These are phyloP conservation scores for Rhodotorula taiwanensis DNA, from an alignment of 768 basidiomycete species.

Conservation along the genomic window DNA sequence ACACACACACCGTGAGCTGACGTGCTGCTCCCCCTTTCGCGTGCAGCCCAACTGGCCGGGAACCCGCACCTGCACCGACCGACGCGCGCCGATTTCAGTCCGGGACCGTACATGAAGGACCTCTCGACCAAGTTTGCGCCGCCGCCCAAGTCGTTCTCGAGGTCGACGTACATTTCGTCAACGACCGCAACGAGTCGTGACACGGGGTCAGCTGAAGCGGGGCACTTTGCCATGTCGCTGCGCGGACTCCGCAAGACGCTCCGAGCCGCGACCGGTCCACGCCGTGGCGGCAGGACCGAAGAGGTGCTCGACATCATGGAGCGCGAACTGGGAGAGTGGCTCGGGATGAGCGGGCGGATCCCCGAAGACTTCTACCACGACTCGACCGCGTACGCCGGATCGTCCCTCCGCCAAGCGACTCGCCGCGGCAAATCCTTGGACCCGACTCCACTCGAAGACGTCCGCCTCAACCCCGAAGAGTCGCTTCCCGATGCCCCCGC, in stretches of 20 bases:
- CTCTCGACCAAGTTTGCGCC: slow-evolving; percentile 22
- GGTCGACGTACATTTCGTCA: slow-evolving; percentile 24
- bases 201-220: neutral
- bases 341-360: slow-evolving; percentile 5
- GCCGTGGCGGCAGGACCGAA: slow-evolving; percentile 20
- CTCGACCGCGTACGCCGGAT: neutral
- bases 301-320: slow-evolving; percentile 25
- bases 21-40: neutral
- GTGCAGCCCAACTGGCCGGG: slow-evolving; percentile 26
- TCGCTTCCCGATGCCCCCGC: slow-evolving; percentile 13
- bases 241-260: slow-evolving; percentile 18
- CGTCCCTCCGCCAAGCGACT: neutral
- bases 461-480: neutral
- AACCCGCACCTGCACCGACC: slow-evolving; percentile 34
- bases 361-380: slow-evolving; percentile 28
- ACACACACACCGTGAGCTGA: too few species aligned
- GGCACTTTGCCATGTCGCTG: slow-evolving; percentile 27
- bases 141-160: slow-evolving; percentile 18
- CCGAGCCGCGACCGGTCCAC: neutral
- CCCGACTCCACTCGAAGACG: slow-evolving; percentile 23
- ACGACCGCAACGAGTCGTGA: neutral
- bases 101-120: slow-evolving; percentile 14
- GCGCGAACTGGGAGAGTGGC: slow-evolving; percentile 21
- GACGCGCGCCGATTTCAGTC: slow-evolving; percentile 15
- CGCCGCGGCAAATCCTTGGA: slow-evolving; percentile 8